Evolutionary conservation across 345 rosid genomes (phyloP), one percentile per base, ranked within the genome.

Genomic region (Xanthoceras sorbifolium): DNA sequence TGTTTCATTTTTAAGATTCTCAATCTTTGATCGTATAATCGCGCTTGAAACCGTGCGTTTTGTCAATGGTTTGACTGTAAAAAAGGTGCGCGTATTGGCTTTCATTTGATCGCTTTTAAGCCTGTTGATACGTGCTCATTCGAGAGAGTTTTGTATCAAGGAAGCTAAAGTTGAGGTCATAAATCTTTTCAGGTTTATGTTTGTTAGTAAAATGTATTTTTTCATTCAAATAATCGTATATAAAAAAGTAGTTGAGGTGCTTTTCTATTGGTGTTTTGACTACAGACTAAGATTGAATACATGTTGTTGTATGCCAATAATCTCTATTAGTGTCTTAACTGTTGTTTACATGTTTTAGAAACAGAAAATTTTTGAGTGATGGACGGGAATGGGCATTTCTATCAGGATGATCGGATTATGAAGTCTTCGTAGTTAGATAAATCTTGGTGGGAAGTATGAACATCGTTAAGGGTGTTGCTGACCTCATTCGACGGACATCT

Each of bases 401-500:
- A 29, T 77, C 59, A 68, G 29, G 38, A 18, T 69, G 8, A 55
- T 74, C 31, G n/a, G 25, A 73, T 64, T 17, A 50, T 75, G 82
- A 78, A 67, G 71, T 71, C 64, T 28, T 75, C 72, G 26, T 69
- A 60, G 50, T 54, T 74, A 34, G 65, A 57, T 70, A 79, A 73
- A 52, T 44, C 59, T 67, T 67, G 14, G 80, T 65, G 64, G 72
- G 65, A 76, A 84, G 77, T 79, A 91, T 91, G 95, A 91, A 91
- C 80, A 89, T 91, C 32, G 93, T 91, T 26, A 91, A 88, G 85
- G 93, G 95, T 66, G 93, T 91, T 65, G 95, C 95, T 26, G 93
- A 89, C 81, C 91, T 91, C 71, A 87, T 91, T 54, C 91, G 95
- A 60, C 84, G 93, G 83, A 80, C 90, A 34, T 85, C 92, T 61